phyloP scores from a whole-genome alignment of 1,284 basidiomycete genomes.

The Microbotryomycetes sp. region DNA sequence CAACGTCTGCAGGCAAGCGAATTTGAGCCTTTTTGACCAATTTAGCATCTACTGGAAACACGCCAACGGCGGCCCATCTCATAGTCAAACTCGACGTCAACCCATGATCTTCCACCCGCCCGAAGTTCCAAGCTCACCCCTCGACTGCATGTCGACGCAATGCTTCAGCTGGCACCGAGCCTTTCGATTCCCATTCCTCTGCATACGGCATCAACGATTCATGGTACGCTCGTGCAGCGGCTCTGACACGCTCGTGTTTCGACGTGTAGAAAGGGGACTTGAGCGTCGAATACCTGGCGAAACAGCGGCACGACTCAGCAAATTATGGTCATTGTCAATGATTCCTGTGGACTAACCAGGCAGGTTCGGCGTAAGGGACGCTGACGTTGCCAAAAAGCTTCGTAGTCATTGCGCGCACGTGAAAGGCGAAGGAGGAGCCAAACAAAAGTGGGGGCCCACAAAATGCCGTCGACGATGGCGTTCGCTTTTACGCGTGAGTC shows the following conservation, averaged over 20 bases:
- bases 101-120: background rate
- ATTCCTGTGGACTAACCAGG: background rate
- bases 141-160: background rate
- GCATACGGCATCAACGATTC: background rate
- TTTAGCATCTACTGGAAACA: background rate
- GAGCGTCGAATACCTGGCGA: background rate
- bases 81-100: background rate
- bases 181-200: constrained; percentile 3
- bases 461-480: background rate
- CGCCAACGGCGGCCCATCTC: background rate
- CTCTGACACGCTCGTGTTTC: background rate
- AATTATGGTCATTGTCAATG: no score
- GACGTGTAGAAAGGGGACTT: background rate
- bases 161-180: background rate
- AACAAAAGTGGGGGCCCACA: background rate
- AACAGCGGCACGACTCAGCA: no score
- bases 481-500: no score
- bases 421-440: background rate
- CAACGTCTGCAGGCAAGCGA: background rate
- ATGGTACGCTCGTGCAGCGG: background rate
- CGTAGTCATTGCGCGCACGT: background rate
- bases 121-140: no score
- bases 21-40: background rate
- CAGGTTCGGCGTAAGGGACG: background rate
- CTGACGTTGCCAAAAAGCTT: background rate